Base-by-base conservation (phyloP, 176 grass and related monocot genomes). In the Zea mays region DNA sequence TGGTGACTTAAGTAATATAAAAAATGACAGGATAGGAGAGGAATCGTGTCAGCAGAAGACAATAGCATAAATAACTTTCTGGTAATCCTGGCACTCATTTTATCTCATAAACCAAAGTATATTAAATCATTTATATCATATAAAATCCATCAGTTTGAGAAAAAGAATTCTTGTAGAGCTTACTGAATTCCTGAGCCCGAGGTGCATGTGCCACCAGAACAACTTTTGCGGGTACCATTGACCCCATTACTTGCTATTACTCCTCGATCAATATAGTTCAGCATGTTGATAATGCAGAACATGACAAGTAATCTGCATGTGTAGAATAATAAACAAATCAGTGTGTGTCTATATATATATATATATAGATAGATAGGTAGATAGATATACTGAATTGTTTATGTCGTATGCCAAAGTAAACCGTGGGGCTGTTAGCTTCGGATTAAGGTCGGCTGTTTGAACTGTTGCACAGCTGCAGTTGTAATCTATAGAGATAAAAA, bases 231-330 rank as follows among this genome's bases (percentile, higher is more conserved):
- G 65, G 83, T 95, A 65, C 96, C 96, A 85, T 99, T 99, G 44
- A 99, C 92, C 86, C 96, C 96, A 76, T 99, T 99, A 83, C 96
- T 99, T 73, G 96, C 96, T 90, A 99, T 99, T 85, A 70, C 86
- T 72, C 96, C 96, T 51, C 96, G 90, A 72, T 99, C 96, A 85
- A 99, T 72, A 83, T 99, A 99, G 59, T 95, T 99, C 69, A 99
- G 66, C 96, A 99, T 93, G 81, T 99, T 99, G 51, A 99, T 99
- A 12, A 85, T 81, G 73, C 92, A 99, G 72, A 99, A 96, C 76
- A 99, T 93, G 67, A 87, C 72, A 80, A 99, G 96, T 79, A 99
- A 90, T 77, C 92, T 99, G 96, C 75, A 92, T 47, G n/a, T 27
- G 58, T 7, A 73, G 34, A 71, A 50, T 34, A 54, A 20, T 16